Conservation (phyloP, 2,329 filamentous ascomycete genomes). For the Pseudocercospora vitis region DNA sequence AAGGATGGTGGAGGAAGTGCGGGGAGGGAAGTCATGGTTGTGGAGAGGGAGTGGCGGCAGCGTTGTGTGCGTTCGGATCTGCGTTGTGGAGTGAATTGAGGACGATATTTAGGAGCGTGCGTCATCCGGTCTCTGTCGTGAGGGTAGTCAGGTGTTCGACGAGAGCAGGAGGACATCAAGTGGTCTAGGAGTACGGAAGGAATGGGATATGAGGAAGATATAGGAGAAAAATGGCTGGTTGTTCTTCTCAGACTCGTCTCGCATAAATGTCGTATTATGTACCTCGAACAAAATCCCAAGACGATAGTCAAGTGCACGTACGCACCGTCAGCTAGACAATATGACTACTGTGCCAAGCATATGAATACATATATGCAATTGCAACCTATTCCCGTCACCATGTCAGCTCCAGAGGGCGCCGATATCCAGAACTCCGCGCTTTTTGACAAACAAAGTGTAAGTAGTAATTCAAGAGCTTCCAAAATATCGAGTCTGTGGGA, state of each 20-base stretch:
- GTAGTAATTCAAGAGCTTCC: not conserved
- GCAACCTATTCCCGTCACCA: too few relatives aligned
- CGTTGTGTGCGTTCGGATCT: conserved; percentile 32
- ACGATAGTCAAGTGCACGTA: not conserved
- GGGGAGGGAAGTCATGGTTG: conserved; percentile 32
- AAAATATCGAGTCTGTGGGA: not conserved
- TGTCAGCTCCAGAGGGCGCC: too few relatives aligned
- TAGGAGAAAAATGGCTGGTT: not conserved
- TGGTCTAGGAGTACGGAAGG: conserved; percentile 25
- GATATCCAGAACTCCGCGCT: conserved; percentile 5
- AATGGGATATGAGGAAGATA: too few relatives aligned
- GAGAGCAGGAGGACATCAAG: conserved; percentile 33
- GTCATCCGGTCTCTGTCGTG: conserved; percentile 33
- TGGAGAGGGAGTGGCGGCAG: conserved; percentile 37
- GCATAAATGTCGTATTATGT: conserved; percentile 1
- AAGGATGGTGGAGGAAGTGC: conserved; percentile 28
- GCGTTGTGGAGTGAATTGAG: too few relatives aligned
- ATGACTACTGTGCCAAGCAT: not conserved
- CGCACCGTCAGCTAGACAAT: not conserved
- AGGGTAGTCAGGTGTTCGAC: conserved; percentile 34
- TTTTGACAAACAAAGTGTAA: not conserved
- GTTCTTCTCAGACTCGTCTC: not conserved
- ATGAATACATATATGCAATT: not conserved
- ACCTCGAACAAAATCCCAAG: not conserved
- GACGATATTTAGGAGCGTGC: conserved; percentile 35